Evolutionary conservation across 306 rosid species (phyloP).

Genomic region (Quercus engelmannii): DNA sequence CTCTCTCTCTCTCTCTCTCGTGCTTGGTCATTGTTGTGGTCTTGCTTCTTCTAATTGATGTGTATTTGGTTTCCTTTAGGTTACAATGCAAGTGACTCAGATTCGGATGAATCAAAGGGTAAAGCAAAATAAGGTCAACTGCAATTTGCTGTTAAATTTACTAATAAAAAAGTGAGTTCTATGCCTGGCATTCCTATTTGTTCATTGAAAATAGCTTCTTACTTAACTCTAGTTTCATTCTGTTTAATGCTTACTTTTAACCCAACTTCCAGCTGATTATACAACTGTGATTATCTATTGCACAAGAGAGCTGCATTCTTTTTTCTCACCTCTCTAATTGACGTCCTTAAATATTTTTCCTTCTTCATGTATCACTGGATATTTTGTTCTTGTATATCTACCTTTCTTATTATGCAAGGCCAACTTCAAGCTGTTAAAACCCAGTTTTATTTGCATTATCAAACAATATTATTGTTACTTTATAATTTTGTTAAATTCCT

Average conservation of each 20-base stretch:
- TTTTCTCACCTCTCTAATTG: not conserved
- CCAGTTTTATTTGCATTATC: not conserved
- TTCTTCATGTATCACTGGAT: not conserved
- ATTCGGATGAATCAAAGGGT: slow-evolving; percentile 47
- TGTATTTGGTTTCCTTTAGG: slow-evolving; percentile 36
- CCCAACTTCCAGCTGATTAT: not conserved
- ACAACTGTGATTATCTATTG: not conserved
- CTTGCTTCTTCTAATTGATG: slow-evolving; percentile 15
- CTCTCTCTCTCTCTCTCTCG: not conserved
- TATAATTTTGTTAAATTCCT: not conserved
- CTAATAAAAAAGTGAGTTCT: slow-evolving; percentile 10
- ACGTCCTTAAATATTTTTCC: not conserved
- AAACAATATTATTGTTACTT: not conserved
- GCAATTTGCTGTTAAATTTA: slow-evolving; percentile 14
- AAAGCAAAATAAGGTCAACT: slow-evolving; percentile 30
- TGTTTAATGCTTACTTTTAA: not conserved
- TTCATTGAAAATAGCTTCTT: not conserved
- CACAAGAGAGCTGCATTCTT: not conserved
- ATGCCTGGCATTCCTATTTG: not conserved
- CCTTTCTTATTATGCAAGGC: not conserved
- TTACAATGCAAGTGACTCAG: slow-evolving; percentile 77
- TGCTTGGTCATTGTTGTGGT: slow-evolving; percentile 7
- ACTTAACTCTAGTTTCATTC: not conserved
- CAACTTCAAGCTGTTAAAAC: not conserved
- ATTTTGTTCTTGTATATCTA: not conserved